phyloP scores from a whole-genome alignment of 1,284 basidiomycete genomes.

The Schizopora paradoxa region DNA sequence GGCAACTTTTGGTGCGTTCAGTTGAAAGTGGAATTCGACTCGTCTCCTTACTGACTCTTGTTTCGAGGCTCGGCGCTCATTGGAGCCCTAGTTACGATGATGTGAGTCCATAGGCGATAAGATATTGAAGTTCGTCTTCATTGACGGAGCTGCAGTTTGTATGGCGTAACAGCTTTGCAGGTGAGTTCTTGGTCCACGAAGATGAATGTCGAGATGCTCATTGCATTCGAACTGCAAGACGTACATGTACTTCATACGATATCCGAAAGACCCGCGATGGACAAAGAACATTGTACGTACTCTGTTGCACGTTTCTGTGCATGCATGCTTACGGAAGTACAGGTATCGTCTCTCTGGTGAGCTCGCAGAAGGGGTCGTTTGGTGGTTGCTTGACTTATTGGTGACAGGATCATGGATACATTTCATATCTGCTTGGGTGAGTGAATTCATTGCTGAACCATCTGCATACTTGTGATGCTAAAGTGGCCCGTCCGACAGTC shows the following conservation, averaged over 20 bases:
- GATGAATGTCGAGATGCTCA: slow-evolving; percentile 1
- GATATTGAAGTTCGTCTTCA: slow-evolving; percentile 1
- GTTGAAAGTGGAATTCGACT: background rate
- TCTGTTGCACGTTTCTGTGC: background rate
- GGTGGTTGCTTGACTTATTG: background rate
- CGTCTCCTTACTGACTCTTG: background rate
- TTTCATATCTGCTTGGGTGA: slow-evolving; percentile 37
- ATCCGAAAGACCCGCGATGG: slow-evolving; percentile 9
- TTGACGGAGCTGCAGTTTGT: slow-evolving; percentile 7
- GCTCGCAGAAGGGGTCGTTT: background rate
- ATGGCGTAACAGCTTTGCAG: slow-evolving; percentile 17
- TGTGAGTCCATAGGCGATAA: slow-evolving; percentile 3
- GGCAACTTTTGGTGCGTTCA: background rate
- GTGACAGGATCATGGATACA: slow-evolving; percentile 35
- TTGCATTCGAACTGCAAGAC: slow-evolving; percentile 6
- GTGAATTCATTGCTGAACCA: slow-evolving; percentile 18
- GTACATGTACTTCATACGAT: slow-evolving; percentile 13
- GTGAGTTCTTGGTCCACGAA: background rate
- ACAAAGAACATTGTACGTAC: slow-evolving; percentile 13
- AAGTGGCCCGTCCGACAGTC: slow-evolving; percentile 25
- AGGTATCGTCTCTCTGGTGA: slow-evolving; percentile 14
- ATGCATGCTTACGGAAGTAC: background rate
- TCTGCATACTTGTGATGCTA: background rate
- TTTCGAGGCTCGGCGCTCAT: slow-evolving; percentile 11
- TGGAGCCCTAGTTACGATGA: slow-evolving; percentile 14